Evolutionary conservation across 164 flowering plant species (phyloP), one percentile per base, ranked within the genome.

Genomic region (Magnolia kwangsiensis): DNA sequence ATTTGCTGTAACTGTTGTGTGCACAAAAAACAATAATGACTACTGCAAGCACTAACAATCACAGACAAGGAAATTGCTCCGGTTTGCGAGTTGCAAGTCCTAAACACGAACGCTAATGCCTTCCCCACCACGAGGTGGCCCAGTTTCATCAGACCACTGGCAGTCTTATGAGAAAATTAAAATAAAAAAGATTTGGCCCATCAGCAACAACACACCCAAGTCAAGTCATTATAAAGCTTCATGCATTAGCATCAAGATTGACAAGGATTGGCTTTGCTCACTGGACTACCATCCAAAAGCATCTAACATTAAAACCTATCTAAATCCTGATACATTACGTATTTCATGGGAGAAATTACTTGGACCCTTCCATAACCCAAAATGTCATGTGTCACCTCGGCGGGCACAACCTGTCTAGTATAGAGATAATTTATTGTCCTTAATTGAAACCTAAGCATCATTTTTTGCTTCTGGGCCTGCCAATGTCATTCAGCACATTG

Each of bases 1-100:
- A 88, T 69, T 74, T 88, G 94, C 83, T 83, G 87, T 51, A 96
- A 79, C 99, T 96, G 89, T 20, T 74, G 77, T 7, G 50, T 23
- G 19, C 21, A 75, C 3, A 72, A 55, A 74, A 82, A 67, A 55
- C 18, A n/a, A 61, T 18, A 70, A 50, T 10, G 3, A 71, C 67
- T 31, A 37, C 45, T 37, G 4, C 45, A 37, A 10, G 58, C 20
- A 49, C 72, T 55, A 21, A 64, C 23, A 64, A 64, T 64, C 21
- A 18, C 67, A 64, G 13, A 16, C 0, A 11, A 8, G 18, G 13
- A 55, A 11, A 55, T 16, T 2, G 14, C 16, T 10, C 16, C 2
- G 61, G 61, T 10, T 55, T 55, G 16, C 61, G 0, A 55, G 61
- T 55, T 10, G 61, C 1, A 7, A 55, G 45, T 55, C 16, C 13